phyloP scores from a whole-genome alignment of 2,329 filamentous ascomycete species.

The Colletotrichum tamarilloi region DNA sequence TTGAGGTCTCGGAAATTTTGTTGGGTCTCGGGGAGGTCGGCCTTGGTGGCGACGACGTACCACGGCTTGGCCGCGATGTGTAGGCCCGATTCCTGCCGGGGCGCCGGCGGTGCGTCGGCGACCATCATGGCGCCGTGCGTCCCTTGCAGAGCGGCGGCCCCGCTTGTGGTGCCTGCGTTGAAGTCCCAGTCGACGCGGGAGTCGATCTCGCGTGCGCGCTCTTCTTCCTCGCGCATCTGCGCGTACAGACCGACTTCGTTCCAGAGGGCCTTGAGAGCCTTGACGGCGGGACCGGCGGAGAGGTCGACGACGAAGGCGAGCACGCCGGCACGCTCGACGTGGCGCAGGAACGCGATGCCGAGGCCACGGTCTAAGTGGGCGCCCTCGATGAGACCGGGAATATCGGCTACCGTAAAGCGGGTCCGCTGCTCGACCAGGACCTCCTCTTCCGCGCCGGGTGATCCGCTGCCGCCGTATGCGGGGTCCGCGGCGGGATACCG shows the following conservation, averaged over 20 bases:
- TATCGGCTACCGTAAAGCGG: slow-evolving; percentile 93
- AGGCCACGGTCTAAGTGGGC: slow-evolving; percentile 93
- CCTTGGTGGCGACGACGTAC: slow-evolving; percentile 96
- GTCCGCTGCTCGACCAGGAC: slow-evolving; percentile 70
- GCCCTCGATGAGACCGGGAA: slow-evolving; percentile 91
- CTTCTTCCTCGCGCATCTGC: slow-evolving; percentile 79
- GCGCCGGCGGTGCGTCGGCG: slow-evolving; percentile 43
- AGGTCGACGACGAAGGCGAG: slow-evolving; percentile 95
- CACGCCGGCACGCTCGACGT: slow-evolving; percentile 93
- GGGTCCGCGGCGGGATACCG: slow-evolving; percentile 38
- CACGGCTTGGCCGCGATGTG: slow-evolving; percentile 94
- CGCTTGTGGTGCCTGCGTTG: slow-evolving; percentile 53
- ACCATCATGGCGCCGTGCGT: slow-evolving; percentile 39
- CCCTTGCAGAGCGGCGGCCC: slow-evolving; percentile 30
- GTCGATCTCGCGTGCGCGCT: slow-evolving; percentile 72
- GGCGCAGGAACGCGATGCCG: slow-evolving; percentile 90
- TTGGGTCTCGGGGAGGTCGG: slow-evolving; percentile 82
- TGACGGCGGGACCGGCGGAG: slow-evolving; percentile 80
- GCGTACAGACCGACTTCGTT: slow-evolving; percentile 90
- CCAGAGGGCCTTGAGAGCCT: slow-evolving; percentile 86
- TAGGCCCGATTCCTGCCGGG: slow-evolving; percentile 53
- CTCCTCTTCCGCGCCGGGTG: slow-evolving; percentile 52
- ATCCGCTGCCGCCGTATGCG: slow-evolving; percentile 45
- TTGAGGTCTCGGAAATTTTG: slow-evolving; percentile 79
- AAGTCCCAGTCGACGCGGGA: slow-evolving; percentile 68